Conservation (phyloP, 495 filamentous ascomycete species). For the Podospora pseudocomata region DNA sequence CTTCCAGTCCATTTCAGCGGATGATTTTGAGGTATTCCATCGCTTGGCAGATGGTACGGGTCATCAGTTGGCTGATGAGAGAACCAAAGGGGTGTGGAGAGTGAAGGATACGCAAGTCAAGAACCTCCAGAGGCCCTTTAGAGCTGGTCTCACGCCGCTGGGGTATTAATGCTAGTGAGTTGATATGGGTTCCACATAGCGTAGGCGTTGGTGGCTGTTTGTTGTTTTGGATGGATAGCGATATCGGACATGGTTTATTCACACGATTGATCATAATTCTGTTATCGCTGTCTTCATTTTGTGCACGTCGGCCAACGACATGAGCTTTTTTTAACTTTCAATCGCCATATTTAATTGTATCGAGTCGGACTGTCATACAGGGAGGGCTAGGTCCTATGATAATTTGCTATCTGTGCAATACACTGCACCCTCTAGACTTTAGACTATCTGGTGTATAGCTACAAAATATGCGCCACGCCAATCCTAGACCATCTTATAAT, state of each 20-base stretch:
- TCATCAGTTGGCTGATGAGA: conserved; percentile 24
- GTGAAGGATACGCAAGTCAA: conserved; percentile 19
- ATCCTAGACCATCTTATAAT: no score
- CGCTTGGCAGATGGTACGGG: conserved; percentile 22
- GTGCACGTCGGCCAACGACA: no score
- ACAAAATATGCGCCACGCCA: no score
- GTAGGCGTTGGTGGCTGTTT: conserved; percentile 14
- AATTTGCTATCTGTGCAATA: not conserved
- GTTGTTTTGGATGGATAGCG: not conserved
- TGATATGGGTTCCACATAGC: conserved; percentile 13
- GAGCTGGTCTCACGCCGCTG: conserved; percentile 28
- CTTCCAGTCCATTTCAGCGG: conserved; percentile 25
- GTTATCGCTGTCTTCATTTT: no score
- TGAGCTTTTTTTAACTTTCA: no score
- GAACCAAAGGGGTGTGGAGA: conserved; percentile 38
- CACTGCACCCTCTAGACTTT: no score
- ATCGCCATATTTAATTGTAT: no score
- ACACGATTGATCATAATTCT: not conserved
- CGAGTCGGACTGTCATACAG: no score
- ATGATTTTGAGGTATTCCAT: conserved; percentile 30
- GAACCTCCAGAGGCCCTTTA: conserved; percentile 28
- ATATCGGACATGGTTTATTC: not conserved
- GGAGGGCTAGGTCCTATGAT: not conserved
- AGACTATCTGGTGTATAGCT: no score
- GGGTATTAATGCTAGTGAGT: conserved; percentile 21